phyloP scores from a whole-genome alignment of 2,329 filamentous ascomycete genomes.

The Calonectria crousiana region DNA sequence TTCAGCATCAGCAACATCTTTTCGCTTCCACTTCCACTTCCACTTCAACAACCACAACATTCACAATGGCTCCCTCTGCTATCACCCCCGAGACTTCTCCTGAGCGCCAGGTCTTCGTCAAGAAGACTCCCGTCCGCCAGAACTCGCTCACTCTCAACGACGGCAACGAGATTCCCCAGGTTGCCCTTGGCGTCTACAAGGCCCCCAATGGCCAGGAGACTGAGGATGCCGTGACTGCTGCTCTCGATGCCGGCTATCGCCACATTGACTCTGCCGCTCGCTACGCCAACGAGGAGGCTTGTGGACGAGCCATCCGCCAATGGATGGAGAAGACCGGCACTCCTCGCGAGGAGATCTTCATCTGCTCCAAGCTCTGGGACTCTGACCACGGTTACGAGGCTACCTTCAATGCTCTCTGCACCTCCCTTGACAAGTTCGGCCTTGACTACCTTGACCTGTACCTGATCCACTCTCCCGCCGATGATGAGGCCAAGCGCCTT shows the following conservation, averaged over 20 bases:
- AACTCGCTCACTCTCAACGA: constrained; percentile 75
- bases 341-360: constrained; percentile 75
- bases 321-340: constrained; percentile 72
- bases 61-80: constrained; percentile 52
- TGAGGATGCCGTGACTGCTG: constrained; percentile 69
- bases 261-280: constrained; percentile 68
- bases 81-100: constrained; percentile 51
- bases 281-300: constrained; percentile 76
- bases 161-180: constrained; percentile 73
- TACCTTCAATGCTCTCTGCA: constrained; percentile 71
- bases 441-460: constrained; percentile 82
- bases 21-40: background rate
- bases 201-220: constrained; percentile 67
- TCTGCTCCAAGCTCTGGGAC: constrained; percentile 77
- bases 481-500: constrained; percentile 74
- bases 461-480: constrained; percentile 73
- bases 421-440: constrained; percentile 73
- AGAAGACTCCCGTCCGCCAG: constrained; percentile 41
- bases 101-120: constrained; percentile 46
- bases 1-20: background rate
- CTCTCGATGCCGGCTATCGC: constrained; percentile 67
- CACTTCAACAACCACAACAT: constrained; percentile 8
- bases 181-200: constrained; percentile 63
- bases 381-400: constrained; percentile 57
- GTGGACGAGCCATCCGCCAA: constrained; percentile 79